A percentile compares a stretch with the other conserved stretches of the same genome.
Conservation (phyloP, 2,329 filamentous ascomycete species). For the Cercospora sesami region DNA sequence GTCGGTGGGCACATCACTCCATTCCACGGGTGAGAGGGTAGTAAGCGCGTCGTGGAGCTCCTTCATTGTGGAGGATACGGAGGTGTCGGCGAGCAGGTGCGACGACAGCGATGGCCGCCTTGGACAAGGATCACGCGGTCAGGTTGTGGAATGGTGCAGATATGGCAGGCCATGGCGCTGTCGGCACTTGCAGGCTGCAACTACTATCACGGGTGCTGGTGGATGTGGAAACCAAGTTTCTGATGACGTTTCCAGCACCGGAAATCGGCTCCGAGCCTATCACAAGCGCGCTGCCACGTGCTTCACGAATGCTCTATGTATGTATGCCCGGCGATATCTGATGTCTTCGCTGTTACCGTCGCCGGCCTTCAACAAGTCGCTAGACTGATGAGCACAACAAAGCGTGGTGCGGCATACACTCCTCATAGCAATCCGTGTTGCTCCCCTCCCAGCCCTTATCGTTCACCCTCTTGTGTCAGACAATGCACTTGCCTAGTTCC, state of each 20-base stretch:
- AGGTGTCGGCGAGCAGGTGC: background rate
- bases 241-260: background rate
- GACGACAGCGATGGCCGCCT: background rate
- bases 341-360: background rate
- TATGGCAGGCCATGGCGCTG: background rate
- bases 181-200: background rate
- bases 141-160: background rate
- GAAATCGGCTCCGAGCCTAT: background rate
- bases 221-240: background rate
- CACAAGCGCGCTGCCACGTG: background rate
- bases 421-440: background rate
- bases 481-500: background rate
- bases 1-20: constrained; percentile 46
- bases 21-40: constrained; percentile 47
- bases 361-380: background rate
- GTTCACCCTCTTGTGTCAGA: background rate
- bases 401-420: background rate
- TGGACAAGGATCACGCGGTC: background rate
- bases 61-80: constrained; percentile 35
- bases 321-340: background rate
- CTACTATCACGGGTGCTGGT: background rate
- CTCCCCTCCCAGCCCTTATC: background rate
- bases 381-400: background rate
- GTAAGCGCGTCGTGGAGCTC: constrained; percentile 50
- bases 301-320: background rate